Base-by-base conservation (phyloP, 768 basidiomycete species). In the Kondoa malvinella region DNA sequence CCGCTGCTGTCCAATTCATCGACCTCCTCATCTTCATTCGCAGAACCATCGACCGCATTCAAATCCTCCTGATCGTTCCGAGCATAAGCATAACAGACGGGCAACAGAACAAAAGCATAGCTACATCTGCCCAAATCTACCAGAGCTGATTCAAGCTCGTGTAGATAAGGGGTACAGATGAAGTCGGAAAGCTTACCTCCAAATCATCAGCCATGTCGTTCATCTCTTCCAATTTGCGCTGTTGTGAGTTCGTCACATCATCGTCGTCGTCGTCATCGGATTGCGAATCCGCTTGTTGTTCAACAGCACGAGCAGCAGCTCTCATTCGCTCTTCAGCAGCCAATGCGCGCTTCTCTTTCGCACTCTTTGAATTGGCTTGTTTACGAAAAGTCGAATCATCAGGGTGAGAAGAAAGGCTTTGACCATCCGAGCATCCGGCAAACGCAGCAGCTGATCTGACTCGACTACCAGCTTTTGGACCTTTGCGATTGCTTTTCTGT, bases 401-500 rank as follows among this genome's bases (percentile, higher is more conserved):
- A 16, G 61, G 61, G 31, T 63, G n/a, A 32, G 3, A 8, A 32
- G 16, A 27, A 16, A 63, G 8, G 8, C 4, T n/a, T 14, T 63
- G 3, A 29, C 61, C 61, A 26, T 63, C 61, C 3, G n/a, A 16
- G 25, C 8, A 8, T 60, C 25, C 58, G 4, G 40, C 21, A 21
- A 50, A 50, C 8, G 40, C 40, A 8, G 40, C 8, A 50, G 40
- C 40, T 50, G 29, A 33, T 17, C 32, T 27, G 29, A 63, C 16
- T 4, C 61, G 61, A 14, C 31, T 30, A 33, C 61, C 61, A n/a
- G 61, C 61, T 32, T 63, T 63, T 27, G 61, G 61, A 16, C 61
- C 61, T 33, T 32, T 63, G 32, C 61, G 61, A n/a, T 21, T 17
- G 31, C 17, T 50, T 21, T 50, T 30, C 3, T 26, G n/a, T 27